These are phyloP conservation scores for Passiflora organensis DNA, from an alignment of 345 rosid genomes.

Conservation along the genomic window DNA sequence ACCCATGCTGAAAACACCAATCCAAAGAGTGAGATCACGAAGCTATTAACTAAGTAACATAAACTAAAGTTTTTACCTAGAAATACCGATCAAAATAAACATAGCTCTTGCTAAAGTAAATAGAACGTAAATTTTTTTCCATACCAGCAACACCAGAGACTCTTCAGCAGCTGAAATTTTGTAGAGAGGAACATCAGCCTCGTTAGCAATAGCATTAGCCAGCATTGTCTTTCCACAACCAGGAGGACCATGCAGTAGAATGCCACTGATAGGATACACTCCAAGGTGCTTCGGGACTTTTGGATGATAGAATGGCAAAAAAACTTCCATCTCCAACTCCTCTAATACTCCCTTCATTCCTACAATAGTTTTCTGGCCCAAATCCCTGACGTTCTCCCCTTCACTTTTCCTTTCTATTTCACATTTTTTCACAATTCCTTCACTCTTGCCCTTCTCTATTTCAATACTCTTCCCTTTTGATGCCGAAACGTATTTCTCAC, in stretches of 20 bases:
- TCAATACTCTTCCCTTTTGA: conserved; percentile 55
- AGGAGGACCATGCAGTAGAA: conserved; percentile 75
- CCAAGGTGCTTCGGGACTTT: conserved; percentile 52
- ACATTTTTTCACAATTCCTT: no score
- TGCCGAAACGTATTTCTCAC: conserved; percentile 35
- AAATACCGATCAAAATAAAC: no score
- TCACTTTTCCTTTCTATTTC: not conserved
- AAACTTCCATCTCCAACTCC: conserved; percentile 65
- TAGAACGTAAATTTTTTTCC: no score
- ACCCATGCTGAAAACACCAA: no score
- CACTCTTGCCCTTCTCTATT: conserved; percentile 29
- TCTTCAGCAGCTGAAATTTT: conserved; percentile 85
- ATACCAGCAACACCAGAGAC: conserved; percentile 85
- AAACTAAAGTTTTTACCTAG: no score
- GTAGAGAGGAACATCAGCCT: conserved; percentile 70
- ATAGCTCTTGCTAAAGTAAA: no score
- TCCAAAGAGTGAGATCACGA: no score
- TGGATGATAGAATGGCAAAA: conserved; percentile 75
- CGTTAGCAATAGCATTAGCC: conserved; percentile 77
- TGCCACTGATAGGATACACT: conserved; percentile 64
- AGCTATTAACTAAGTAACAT: no score
- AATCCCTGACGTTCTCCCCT: not conserved
- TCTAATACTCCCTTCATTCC: conserved; percentile 54
- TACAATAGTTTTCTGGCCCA: not conserved
- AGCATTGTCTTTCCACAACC: conserved; percentile 83